Evolutionary conservation across 2,329 filamentous ascomycete genomes (phyloP), one percentile per base, ranked within the genome.

Genomic region (Myriosclerotinia duriaeana): DNA sequence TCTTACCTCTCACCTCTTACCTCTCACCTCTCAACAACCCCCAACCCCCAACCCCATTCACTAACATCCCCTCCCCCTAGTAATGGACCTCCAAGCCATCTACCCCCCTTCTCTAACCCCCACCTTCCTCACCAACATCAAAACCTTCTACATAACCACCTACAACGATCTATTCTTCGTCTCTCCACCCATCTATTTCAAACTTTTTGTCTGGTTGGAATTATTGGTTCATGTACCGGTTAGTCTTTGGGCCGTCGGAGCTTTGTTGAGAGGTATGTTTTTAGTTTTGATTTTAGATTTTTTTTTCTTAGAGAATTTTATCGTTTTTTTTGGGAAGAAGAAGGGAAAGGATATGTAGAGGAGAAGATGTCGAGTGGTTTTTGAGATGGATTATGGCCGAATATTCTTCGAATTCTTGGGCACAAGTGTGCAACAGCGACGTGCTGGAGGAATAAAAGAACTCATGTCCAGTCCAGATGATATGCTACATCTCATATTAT

Each of bases 131-230:
- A 74, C 75, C 53, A 68, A 75, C 0, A 68, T 90, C 2, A 83
- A 84, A 67, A 72, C 77, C 3, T 89, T 79, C 76, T 89, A 90
- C 76, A 79, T 88, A 68, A 74, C 78, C 1, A 88, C 81, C 1
- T 89, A 88, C 75, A 79, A 81, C 17, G 88, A 90, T 73, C 84
- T 82, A 64, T 88, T 89, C 79, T 89, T 90, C 78, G 79, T 81
- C 44, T 73, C 78, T 4, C 80, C 85, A 2, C 87, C 87, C 50
- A 75, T 79, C 5, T 90, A 85, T 83, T 90, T 90, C 74, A 78
- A 77, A 14, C 70, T 79, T 17, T 87, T 85, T 73, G 80, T 82
- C 36, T 83, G 80, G 74, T 82, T 89, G 73, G 88, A 90, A 74
- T 73, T 84, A 2, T 66, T 85, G 22, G 87, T 85, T 72, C 87